phyloP scores from a whole-genome alignment of 768 basidiomycete species.

The Lactarius pseudohatsudake region DNA sequence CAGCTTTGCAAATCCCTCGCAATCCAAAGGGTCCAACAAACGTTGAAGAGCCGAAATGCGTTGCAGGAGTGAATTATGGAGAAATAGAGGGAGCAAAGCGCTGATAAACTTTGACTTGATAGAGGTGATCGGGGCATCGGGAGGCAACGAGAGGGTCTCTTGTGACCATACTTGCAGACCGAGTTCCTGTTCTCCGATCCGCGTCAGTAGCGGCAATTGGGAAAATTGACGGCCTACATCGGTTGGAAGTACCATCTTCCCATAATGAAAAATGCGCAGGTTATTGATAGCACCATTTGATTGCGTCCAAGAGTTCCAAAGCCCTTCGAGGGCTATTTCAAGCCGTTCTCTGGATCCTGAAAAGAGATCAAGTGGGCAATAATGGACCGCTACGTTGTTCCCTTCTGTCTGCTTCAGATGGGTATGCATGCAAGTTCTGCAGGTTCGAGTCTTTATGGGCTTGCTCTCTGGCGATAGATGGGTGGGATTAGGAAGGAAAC shows the following conservation, averaged over 20 bases:
- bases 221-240: conserved; percentile 47
- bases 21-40: conserved; percentile 24
- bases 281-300: conserved; percentile 75
- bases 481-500: conserved; percentile 68
- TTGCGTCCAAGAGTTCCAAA: conserved; percentile 73
- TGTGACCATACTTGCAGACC: conserved; percentile 21
- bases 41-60: conserved; percentile 21
- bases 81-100: conserved; percentile 49
- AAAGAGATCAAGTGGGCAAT: conserved; percentile 91
- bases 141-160: conserved; percentile 9
- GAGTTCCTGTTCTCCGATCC: conserved; percentile 14
- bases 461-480: conserved; percentile 62
- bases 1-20: conserved; percentile 26
- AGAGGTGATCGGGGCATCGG: conserved; percentile 6
- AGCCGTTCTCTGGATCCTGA: conserved; percentile 66
- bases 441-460: conserved; percentile 64
- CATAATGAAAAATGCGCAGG: conserved; percentile 73
- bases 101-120: conserved; percentile 53
- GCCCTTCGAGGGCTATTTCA: conserved; percentile 56
- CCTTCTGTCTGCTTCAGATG: conserved; percentile 48
- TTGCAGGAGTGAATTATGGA: conserved; percentile 39
- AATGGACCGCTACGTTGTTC: conserved; percentile 45
- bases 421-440: conserved; percentile 91
- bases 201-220: conserved; percentile 5
- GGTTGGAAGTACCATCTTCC: conserved; percentile 55